Evolutionary conservation across 306 rosid species (phyloP).

Genomic region (Ochetophila trinervis): DNA sequence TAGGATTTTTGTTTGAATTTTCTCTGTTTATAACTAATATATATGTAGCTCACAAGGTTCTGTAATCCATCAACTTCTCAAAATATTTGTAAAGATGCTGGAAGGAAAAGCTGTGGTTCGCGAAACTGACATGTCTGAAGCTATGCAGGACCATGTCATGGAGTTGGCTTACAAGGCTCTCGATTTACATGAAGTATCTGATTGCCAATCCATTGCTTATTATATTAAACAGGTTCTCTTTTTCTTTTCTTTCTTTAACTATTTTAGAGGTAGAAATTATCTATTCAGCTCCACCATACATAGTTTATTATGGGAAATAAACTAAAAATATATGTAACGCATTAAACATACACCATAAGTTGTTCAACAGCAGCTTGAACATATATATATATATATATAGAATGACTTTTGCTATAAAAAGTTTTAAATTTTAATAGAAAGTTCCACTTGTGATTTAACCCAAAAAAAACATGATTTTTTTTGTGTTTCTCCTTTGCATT

Average conservation of each 20-base stretch:
- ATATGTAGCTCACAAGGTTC: background rate
- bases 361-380: no score
- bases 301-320: no score
- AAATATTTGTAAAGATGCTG: conserved; percentile 40
- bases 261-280: no score
- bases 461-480: no score
- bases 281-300: no score
- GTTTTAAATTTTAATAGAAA: no score
- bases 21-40: background rate
- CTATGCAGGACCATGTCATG: conserved; percentile 51
- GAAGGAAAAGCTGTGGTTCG: conserved; percentile 69
- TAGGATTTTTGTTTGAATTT: conserved; percentile 4
- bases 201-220: conserved; percentile 56
- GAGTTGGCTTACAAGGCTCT: conserved; percentile 66
- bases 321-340: no score
- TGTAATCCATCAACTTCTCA: background rate
- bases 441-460: no score
- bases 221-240: conserved; percentile 58
- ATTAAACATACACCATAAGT: no score
- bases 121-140: conserved; percentile 57
- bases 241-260: background rate
- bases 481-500: no score
- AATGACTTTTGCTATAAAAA: no score
- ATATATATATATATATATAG: no score
- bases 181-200: conserved; percentile 56